Evolutionary conservation across 805 yeast genomes (phyloP).

Genomic region (Metschnikowia continentalis): DNA sequence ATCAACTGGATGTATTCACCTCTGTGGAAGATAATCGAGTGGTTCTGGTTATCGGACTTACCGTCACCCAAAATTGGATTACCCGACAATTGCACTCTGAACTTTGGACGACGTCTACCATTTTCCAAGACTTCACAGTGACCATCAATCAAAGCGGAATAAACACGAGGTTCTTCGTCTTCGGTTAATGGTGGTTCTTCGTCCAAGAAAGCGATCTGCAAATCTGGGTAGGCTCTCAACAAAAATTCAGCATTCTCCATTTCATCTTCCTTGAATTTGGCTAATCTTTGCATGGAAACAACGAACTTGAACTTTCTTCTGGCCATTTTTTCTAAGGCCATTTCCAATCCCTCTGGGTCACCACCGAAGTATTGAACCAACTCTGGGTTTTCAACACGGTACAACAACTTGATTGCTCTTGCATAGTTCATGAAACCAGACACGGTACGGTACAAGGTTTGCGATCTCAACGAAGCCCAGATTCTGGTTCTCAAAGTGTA

Average conservation of each 20-base stretch:
- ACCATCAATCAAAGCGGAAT: slow-evolving; percentile 62
- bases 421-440: slow-evolving; percentile 47
- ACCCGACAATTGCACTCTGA: slow-evolving; percentile 65
- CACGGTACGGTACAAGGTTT: slow-evolving; percentile 44
- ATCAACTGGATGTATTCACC: slow-evolving; percentile 79
- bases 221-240: slow-evolving; percentile 61
- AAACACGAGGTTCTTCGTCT: slow-evolving; percentile 50
- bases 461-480: slow-evolving; percentile 47
- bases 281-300: slow-evolving; percentile 61
- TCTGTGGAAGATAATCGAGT: slow-evolving; percentile 66
- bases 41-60: slow-evolving; percentile 79
- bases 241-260: slow-evolving; percentile 55
- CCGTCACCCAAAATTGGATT: slow-evolving; percentile 85
- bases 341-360: slow-evolving; percentile 92
- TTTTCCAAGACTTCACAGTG: slow-evolving; percentile 38
- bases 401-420: slow-evolving; percentile 42
- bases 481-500: slow-evolving; percentile 44
- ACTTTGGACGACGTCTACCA: slow-evolving; percentile 53
- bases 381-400: slow-evolving; percentile 46
- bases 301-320: slow-evolving; percentile 60
- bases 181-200: slow-evolving; percentile 49
- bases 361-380: slow-evolving; percentile 98
- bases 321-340: slow-evolving; percentile 79
- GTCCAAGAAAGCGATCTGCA: slow-evolving; percentile 61
- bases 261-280: slow-evolving; percentile 52